Evolutionary conservation across 768 basidiomycete genomes (phyloP).

Genomic region (Suillus subalutaceus): DNA sequence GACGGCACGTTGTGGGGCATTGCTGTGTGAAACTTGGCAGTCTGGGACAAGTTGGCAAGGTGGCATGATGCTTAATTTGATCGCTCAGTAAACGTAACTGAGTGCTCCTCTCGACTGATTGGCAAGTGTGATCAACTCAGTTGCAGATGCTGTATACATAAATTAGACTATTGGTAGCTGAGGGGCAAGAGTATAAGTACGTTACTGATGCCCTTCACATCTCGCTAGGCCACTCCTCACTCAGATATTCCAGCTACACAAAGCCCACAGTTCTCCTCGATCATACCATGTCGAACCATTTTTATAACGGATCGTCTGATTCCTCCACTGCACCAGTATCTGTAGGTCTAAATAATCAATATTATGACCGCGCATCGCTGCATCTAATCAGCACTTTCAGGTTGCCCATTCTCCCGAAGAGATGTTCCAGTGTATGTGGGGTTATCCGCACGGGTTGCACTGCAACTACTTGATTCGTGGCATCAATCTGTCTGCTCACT

Average conservation of each 20-base stretch:
- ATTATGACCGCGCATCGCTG: not conserved
- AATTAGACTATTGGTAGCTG: not conserved
- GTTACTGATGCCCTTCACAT: not conserved
- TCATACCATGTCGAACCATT: not conserved
- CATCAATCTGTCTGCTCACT: not conserved
- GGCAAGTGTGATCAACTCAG: not conserved
- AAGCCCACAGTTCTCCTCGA: not conserved
- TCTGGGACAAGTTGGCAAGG: not conserved
- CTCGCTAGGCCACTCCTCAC: not conserved
- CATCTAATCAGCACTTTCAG: not conserved
- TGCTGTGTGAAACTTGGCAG: slow-evolving; percentile 2
- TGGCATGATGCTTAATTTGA: not conserved
- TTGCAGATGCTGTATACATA: not conserved
- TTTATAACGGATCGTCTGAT: not conserved
- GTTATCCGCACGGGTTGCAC: not conserved
- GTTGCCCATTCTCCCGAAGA: not conserved
- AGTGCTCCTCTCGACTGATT: not conserved
- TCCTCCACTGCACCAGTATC: not conserved
- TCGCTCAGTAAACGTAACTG: not conserved
- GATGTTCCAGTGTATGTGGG: slow-evolving; percentile 3
- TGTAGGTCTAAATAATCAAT: not conserved
- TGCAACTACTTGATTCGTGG: slow-evolving; percentile 1
- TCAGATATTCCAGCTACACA: not conserved
- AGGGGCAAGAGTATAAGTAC: not conserved
- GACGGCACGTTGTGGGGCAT: too few relatives aligned